Conservation (phyloP, 257 asterid genomes). For the Solanum ossicruentum region DNA sequence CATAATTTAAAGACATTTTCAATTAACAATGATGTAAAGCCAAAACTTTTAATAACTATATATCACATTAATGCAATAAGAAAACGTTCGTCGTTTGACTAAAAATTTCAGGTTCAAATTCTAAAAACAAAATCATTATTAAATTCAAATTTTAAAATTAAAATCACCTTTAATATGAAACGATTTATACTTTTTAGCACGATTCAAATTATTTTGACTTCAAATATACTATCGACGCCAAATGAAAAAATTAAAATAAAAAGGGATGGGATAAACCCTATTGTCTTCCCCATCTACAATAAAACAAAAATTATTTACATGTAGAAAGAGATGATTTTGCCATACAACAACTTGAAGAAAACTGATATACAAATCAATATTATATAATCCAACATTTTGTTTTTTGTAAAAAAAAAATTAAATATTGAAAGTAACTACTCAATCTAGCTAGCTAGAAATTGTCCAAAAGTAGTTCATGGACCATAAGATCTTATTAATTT, state of each 20-base stretch:
- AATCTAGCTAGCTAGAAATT: not conserved
- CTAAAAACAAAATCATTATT: not conserved
- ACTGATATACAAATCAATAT: not conserved
- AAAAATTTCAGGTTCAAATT: not conserved
- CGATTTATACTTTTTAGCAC: not conserved
- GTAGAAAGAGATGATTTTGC: not conserved
- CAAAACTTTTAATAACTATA: not conserved
- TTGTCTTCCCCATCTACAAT: not conserved
- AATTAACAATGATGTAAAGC: not conserved
- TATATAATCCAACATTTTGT: not conserved
- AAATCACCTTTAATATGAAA: not conserved
- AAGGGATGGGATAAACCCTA: not conserved
- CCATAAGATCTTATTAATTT: not conserved
- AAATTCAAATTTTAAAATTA: not conserved
- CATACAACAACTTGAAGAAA: not conserved
- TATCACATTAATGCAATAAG: not conserved
- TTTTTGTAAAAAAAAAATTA: not conserved
- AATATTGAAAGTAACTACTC: not conserved
- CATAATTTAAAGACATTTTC: not conserved
- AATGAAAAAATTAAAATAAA: not conserved
- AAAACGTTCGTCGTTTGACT: not conserved
- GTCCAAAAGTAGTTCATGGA: not conserved
- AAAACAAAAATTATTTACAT: not conserved
- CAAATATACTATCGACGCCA: not conserved
- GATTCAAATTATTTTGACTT: not conserved